Evolutionary conservation across 1,139 yeast species (phyloP), one percentile per base, ranked within the genome.

Genomic region (Diutina catenulata): DNA sequence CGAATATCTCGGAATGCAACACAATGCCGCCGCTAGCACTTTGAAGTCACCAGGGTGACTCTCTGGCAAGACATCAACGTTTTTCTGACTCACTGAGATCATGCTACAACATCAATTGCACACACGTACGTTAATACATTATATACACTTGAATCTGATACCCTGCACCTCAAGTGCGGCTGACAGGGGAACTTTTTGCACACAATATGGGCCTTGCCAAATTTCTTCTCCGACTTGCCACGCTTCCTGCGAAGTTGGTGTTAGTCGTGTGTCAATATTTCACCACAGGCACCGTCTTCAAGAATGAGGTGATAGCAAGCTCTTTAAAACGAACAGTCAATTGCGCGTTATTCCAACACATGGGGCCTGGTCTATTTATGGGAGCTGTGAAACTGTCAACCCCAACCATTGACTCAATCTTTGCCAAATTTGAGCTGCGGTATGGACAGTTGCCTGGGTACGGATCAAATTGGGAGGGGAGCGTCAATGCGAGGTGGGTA

Each of bases 261-360:
- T 31, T 24, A 25, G 25, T 31, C 4, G 21, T 26, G 19, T 3
- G 20, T 7, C 24, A 31, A 20, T 31, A 31, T 18, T 31, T n/a
- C 13, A 31, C 35, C 16, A 13, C 21, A 3, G 35, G 35, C 5
- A 31, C 35, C 9, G 4, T 11, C n/a, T 31, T 31, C 13, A 25
- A 31, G 3, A 31, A 31, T 31, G 25, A 21, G 5, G 25, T 31
- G n/a, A 31, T 21, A 9, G 9, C 6, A 11, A 21, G n/a, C 6
- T 31, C 35, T 6, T 15, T 31, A 2, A 9, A 16, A n/a, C 15
- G 35, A 7, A 31, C 35, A 11, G 15, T 31, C 14, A 21, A 31
- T 20, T 31, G 35, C 13, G 35, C 25, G 4, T 13, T 31, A 6
- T 20, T 31, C 25, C 35, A 31, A 31, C 35, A 31, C 9, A 31